Evolutionary conservation across 441 rosid species (phyloP).

Genomic region (Jatropha multifida): DNA sequence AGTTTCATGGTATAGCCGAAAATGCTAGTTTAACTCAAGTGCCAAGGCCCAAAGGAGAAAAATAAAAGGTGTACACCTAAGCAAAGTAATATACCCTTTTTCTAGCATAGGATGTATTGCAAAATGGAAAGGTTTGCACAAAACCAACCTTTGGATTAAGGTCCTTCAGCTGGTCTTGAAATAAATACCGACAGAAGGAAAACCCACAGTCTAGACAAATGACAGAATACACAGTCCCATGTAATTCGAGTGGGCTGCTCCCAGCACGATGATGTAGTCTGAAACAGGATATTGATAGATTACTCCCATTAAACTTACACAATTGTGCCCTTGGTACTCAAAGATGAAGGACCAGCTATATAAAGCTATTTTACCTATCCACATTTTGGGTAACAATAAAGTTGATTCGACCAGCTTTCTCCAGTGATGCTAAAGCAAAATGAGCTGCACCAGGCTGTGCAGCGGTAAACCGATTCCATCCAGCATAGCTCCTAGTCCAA

Average conservation of each 20-base stretch:
- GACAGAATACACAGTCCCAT: constrained; percentile 80
- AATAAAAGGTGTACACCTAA: neutral
- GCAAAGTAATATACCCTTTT: neutral
- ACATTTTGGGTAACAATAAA: constrained; percentile 90
- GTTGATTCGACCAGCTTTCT: constrained; percentile 64
- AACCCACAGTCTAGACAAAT: constrained; percentile 70
- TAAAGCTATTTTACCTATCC: constrained; percentile 51
- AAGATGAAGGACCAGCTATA: constrained; percentile 8
- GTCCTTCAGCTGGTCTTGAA: constrained; percentile 76
- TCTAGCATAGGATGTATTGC: neutral
- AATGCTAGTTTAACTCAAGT: neutral
- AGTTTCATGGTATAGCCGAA: neutral
- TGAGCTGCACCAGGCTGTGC: constrained; percentile 78
- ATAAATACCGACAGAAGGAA: constrained; percentile 51
- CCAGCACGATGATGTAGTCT: constrained; percentile 94
- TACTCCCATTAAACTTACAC: constrained; percentile 14
- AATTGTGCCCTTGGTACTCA: constrained; percentile 12
- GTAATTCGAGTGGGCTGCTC: constrained; percentile 81
- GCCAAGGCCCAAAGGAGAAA: neutral
- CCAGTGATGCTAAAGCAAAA: constrained; percentile 73
- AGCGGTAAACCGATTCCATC: constrained; percentile 81
- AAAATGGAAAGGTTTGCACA: neutral
- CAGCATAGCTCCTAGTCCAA: constrained; percentile 98
- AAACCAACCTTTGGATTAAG: constrained; percentile 80
- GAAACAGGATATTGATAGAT: constrained; percentile 24